phyloP scores from a whole-genome alignment of 106 monocot genomes.

The Dioscorea zingiberensis region DNA sequence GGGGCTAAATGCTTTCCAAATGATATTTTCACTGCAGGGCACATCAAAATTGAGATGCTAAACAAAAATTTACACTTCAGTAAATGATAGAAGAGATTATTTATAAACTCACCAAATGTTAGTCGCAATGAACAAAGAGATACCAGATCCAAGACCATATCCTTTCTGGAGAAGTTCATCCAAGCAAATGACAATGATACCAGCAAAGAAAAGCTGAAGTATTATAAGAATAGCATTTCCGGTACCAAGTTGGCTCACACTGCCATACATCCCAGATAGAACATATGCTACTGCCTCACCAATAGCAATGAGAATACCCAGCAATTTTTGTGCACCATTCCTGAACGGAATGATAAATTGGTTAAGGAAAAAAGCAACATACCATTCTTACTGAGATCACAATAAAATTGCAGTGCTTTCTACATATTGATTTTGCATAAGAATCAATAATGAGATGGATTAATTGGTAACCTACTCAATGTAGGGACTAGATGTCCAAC shows the following conservation, averaged over 20 bases:
- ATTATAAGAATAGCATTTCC: slow-evolving; percentile 36
- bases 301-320: slow-evolving; percentile 59
- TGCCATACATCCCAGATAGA: slow-evolving; percentile 63
- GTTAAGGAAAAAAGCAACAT: neutral
- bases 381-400: no score
- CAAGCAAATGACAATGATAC: slow-evolving; percentile 64
- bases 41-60: neutral
- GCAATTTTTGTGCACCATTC: slow-evolving; percentile 66
- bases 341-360: slow-evolving; percentile 8
- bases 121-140: slow-evolving; percentile 29
- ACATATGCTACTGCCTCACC: slow-evolving; percentile 71
- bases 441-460: no score
- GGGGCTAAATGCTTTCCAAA: slow-evolving; percentile 44
- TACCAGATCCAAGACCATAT: slow-evolving; percentile 55
- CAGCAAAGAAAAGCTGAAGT: slow-evolving; percentile 56
- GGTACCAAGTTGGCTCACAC: slow-evolving; percentile 29
- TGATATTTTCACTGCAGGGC: slow-evolving; percentile 35
- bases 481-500: no score
- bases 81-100: no score
- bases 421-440: no score
- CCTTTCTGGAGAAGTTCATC: slow-evolving; percentile 69
- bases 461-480: no score
- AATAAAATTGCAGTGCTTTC: no score
- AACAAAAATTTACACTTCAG: no score
- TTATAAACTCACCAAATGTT: slow-evolving; percentile 20